These are phyloP conservation scores for Chlorella vulgaris DNA, from an alignment of 139 green algal species.

Conservation along the genomic window DNA sequence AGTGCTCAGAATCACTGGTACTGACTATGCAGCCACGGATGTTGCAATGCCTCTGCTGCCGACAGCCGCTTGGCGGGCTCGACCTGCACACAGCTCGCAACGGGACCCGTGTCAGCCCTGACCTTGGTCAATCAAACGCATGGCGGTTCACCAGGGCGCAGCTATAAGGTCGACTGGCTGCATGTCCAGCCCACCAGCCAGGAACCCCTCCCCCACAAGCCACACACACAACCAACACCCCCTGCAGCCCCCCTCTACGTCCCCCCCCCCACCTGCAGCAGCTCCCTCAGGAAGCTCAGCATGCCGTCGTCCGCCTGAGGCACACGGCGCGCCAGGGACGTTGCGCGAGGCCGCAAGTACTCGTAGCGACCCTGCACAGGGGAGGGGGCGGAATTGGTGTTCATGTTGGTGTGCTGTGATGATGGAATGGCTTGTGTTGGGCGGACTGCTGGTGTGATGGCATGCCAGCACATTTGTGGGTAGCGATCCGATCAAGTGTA, in stretches of 20 bases:
- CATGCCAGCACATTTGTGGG: too few species aligned
- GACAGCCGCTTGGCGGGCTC: conserved; percentile 71
- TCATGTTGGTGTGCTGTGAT: neutral
- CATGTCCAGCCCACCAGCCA: neutral
- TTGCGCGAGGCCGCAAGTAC: conserved; percentile 75
- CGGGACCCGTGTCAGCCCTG: too few species aligned
- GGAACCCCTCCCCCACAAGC: neutral
- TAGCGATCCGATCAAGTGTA: too few species aligned
- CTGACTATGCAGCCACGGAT: conserved; percentile 79
- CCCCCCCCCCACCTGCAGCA: conserved; percentile 50
- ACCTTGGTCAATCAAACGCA: too few species aligned
- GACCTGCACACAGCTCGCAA: too few species aligned
- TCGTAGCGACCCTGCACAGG: conserved; percentile 59
- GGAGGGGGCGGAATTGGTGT: neutral
- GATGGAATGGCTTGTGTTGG: too few species aligned
- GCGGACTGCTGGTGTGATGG: too few species aligned
- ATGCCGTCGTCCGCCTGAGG: conserved; percentile 69
- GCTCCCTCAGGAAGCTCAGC: conserved; percentile 69
- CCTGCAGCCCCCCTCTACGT: neutral
- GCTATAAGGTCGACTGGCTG: too few species aligned
- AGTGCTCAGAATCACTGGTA: neutral
- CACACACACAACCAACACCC: neutral
- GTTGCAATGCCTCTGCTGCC: conserved; percentile 73
- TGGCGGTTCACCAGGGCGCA: too few species aligned
- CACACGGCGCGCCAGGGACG: conserved; percentile 59